Evolutionary conservation across 192 early-diverging fungal genomes (phyloP), one percentile per base, ranked within the genome.

Genomic region (Neocallimastix lanati): DNA sequence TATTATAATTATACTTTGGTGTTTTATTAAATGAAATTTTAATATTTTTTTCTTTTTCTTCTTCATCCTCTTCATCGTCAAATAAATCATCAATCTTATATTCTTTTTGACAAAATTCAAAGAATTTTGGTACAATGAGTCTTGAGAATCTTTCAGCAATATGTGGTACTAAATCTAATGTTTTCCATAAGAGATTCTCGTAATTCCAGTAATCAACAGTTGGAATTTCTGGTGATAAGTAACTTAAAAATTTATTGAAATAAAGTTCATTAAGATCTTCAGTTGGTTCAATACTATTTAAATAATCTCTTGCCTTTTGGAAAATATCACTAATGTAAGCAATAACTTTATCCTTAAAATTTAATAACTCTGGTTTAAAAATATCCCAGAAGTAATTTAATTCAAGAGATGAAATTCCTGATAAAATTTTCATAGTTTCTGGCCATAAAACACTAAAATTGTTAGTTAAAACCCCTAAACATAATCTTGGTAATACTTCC

Each of bases 391-490:
- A 67, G 11, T 67, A 67, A 9, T 9, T 67, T 27, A 67, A n/a
- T 67, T 67, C 50, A 21, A 67, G 16, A n/a, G 50, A 67, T 11
- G 50, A 67, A n/a, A 67, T n/a, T 9, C 50, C 50, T n/a, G 50
- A 67, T 67, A 67, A 67, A n/a, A 67, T 67, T n/a, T 67, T 67
- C 18, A 21, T 67, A 67, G 50, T 91, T 80, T 96, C 93, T 13
- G 92, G 82, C 94, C 95, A 97, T 25, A 98, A 81, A 12, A 93
- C 90, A 29, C 89, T 90, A 77, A 98, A 93, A 82, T 95, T 94
- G 40, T 93, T 88, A 16, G 92, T 91, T 36, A 96, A 87, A 40
- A 93, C 84, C 25, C 89, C 92, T 36, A 97, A 83, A 79, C 90
- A 83, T 30, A 91, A 86, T 67, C 89, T 89, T 78, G 91, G 86